Evolutionary conservation across 768 basidiomycete genomes (phyloP), one percentile per base, ranked within the genome.

Genomic region (Amanita muscaria): DNA sequence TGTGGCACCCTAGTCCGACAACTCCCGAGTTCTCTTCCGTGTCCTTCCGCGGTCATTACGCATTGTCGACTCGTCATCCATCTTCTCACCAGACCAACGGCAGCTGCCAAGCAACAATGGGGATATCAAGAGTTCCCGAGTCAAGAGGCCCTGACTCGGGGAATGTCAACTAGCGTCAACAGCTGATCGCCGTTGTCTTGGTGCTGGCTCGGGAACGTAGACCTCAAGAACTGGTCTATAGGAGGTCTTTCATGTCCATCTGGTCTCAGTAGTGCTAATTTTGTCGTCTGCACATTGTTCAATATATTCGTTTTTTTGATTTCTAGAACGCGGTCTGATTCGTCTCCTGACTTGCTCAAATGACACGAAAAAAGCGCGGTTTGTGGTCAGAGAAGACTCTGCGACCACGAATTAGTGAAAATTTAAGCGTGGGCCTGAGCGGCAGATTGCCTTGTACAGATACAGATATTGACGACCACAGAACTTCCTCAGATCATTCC

Each of bases 401-500:
- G 9, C 16, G 34, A 36, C 34, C 34, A 18, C 34, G 21, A 25
- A 16, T 24, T 40, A 23, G 24, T 24, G 23, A n/a, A n/a, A 21
- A 14, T 14, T 40, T 10, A 40, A 9, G 11, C n/a, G 25, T n/a
- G 42, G 31, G 7, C 5, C 5, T 10, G 31, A 23, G 32, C 25
- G 14, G 14, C 8, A 44, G 34, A n/a, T n/a, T n/a, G n/a, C n/a
- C n/a, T n/a, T n/a, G n/a, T n/a, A n/a, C n/a, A n/a, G n/a, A n/a
- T n/a, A n/a, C n/a, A n/a, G n/a, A n/a, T n/a, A n/a, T n/a, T n/a
- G n/a, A n/a, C n/a, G n/a, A n/a, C 31, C 16, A 12, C 15, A 18
- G 34, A 12, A 11, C 29, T n/a, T n/a, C n/a, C 29, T 64, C 55
- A 72, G 35, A 78, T 55, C 74, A 86, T 79, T 31, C 83, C 82